A percentile compares a stretch with the other conserved stretches of the same genome.
phyloP scores from a whole-genome alignment of 1,139 yeast genomes.

The Magnusiomyces suaveolens region DNA sequence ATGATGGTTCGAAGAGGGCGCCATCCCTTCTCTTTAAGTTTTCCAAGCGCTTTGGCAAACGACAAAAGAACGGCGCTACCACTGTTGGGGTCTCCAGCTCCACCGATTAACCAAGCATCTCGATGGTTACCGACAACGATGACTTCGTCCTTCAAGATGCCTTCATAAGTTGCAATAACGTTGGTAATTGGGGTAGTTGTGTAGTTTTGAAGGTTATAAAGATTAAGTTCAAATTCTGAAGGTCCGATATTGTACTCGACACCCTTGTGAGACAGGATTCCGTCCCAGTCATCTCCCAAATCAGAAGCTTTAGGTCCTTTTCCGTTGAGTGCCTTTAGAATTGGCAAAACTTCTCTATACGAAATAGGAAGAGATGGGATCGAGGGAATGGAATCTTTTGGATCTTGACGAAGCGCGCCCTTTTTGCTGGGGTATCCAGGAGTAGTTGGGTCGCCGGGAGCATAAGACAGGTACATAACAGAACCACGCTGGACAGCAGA shows the following conservation, averaged over 20 bases:
- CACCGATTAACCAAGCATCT: constrained; percentile 66
- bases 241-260: constrained; percentile 56
- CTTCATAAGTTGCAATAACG: constrained; percentile 48
- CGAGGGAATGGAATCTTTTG: constrained; percentile 42
- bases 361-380: constrained; percentile 60
- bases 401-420: constrained; percentile 41
- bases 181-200: constrained; percentile 49
- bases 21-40: constrained; percentile 46
- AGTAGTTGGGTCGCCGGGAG: constrained; percentile 86
- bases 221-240: constrained; percentile 41
- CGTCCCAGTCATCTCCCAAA: constrained; percentile 38
- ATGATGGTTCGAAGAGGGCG: constrained; percentile 51
- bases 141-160: constrained; percentile 41
- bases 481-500: constrained; percentile 73
- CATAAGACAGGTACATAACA: constrained; percentile 62
- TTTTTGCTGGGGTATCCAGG: constrained; percentile 67
- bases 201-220: constrained; percentile 50
- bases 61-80: constrained; percentile 55
- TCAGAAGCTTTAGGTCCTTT: constrained; percentile 37
- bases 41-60: constrained; percentile 46
- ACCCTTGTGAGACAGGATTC: constrained; percentile 35
- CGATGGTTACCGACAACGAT: constrained; percentile 60
- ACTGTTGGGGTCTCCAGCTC: constrained; percentile 63
- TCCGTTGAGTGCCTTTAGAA: constrained; percentile 45
- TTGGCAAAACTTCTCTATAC: constrained; percentile 48